phyloP scores from a whole-genome alignment of 768 basidiomycete genomes.

The Termitomyces sp. region DNA sequence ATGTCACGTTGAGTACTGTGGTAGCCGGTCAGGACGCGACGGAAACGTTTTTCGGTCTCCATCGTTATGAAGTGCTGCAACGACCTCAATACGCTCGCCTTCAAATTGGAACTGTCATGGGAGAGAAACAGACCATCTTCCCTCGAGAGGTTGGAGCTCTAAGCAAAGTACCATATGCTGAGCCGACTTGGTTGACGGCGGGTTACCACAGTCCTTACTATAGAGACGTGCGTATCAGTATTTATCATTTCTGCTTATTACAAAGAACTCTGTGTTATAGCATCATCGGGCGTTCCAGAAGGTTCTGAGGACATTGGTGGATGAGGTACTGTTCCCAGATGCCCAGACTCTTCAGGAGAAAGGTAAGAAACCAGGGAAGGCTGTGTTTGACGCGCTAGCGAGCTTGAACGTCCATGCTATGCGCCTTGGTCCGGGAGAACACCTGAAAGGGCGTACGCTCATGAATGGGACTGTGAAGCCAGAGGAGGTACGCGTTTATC shows the following conservation, averaged over 20 bases:
- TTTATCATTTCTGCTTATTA: neutral
- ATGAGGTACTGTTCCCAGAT: conserved; percentile 18
- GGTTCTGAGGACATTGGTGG: conserved; percentile 17
- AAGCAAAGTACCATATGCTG: conserved; percentile 73
- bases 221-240: conserved; percentile 16
- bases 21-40: conserved; percentile 73
- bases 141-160: conserved; percentile 46
- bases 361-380: conserved; percentile 18
- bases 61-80: conserved; percentile 67
- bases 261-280: neutral
- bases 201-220: conserved; percentile 45
- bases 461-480: conserved; percentile 18
- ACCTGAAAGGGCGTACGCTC: conserved; percentile 15
- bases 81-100: conserved; percentile 63
- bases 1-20: neutral
- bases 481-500: conserved; percentile 10
- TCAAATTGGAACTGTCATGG: conserved; percentile 60
- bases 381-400: conserved; percentile 14
- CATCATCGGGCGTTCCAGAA: conserved; percentile 21
- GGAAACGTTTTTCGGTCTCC: conserved; percentile 70
- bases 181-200: conserved; percentile 69
- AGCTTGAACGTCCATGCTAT: conserved; percentile 19
- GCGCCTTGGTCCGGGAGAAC: conserved; percentile 18
- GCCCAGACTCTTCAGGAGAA: conserved; percentile 19
- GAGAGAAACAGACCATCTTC: conserved; percentile 49